Evolutionary conservation across 352 stramenopile species (phyloP), one percentile per base, ranked within the genome.

Genomic region (Pythium coloratum): DNA sequence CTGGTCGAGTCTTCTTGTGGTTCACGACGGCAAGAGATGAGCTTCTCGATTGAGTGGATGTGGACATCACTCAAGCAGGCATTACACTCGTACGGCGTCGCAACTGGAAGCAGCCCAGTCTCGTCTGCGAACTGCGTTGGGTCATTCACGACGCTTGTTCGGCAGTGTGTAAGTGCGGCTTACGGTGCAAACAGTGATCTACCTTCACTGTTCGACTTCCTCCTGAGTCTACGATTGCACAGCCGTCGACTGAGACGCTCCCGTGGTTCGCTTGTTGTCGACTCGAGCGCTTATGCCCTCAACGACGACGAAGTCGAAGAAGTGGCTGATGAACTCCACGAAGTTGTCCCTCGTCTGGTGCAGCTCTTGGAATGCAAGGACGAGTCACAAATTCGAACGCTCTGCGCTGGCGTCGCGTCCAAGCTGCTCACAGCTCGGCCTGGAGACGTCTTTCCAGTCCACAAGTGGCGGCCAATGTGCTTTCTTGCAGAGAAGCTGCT

Each of bases 51-150:
- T 2, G 46, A 66, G 18, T 82, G 62, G 72, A 54, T 91, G 1
- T 86, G 78, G 76, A 73, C 53, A 8, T 53, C 85, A 2, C 60
- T 92, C 4, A 26, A 9, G 6, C 54, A 65, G n/a, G 62, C 68
- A 2, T 6, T 67, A 12, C 28, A 44, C 14, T 13, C 12, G 10
- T 36, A 46, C 8, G 44, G 42, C 6, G 6, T 40, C 28, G 6
- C 56, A 1, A 24, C 24, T n/a, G 7, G 6, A 2, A 28, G 16
- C 16, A 32, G 16, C 16, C 44, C 20, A 12, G 36, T 47, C 32
- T 44, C 53, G 16, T 61, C 44, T 2, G 55, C 67, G 1, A 64
- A 57, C 40, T 60, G 65, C 2, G 33, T 63, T 14, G 40, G 62
- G 0, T 10, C 66, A 38, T 66, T 64, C 33, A 69, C 67, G 10